Base-by-base conservation (phyloP, 1,284 basidiomycete genomes). In the Pseudozyma sp. region DNA sequence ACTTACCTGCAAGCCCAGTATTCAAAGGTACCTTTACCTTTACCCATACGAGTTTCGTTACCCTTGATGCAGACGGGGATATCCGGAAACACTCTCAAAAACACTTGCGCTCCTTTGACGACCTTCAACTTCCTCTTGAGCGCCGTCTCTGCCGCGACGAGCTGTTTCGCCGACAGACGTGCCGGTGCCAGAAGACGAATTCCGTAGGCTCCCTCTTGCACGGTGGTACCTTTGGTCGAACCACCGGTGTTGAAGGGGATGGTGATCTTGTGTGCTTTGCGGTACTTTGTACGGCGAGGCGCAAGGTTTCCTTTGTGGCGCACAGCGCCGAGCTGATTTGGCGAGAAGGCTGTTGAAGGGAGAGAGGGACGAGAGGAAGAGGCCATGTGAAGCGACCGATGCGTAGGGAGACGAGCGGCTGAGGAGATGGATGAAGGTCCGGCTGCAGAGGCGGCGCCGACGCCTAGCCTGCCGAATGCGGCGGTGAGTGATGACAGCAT, bases 21-120 rank as follows among this genome's bases (percentile, higher is more conserved):
- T 84, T 98, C 96, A 81, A 98, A 99, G 0, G 92, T 90, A 49
- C 97, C 97, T 86, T 99, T 99, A 64, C 97, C 97, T 86, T 98
- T 98, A 48, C 96, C 96, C 97, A 99, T 99, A 89, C 97, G 92
- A 7, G 95, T 97, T 85, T 99, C 96, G 82, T 97, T 98, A 57
- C 96, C 96, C 90, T 99, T 98, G 62, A 98, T 91, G 87, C 95
- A 97, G 62, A 99, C 94, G 3, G 96, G 94, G 60, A 97, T 90
- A 86, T 98, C 94, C 4, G 96, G 96, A 86, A 98, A 99, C 30
- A 98, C 91, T 30, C 95, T 88, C 85, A 97, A 84, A 85, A 90
- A 94, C 35, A 94, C 89, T 86, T 96, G 92, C 35, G 90, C 89
- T 5, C 95, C 95, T 84, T 97, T 97, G 63, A 98, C 88, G 11